These are phyloP conservation scores for Penicillium sp. DNA, from an alignment of 2,329 filamentous ascomycete genomes.

Conservation along the genomic window DNA sequence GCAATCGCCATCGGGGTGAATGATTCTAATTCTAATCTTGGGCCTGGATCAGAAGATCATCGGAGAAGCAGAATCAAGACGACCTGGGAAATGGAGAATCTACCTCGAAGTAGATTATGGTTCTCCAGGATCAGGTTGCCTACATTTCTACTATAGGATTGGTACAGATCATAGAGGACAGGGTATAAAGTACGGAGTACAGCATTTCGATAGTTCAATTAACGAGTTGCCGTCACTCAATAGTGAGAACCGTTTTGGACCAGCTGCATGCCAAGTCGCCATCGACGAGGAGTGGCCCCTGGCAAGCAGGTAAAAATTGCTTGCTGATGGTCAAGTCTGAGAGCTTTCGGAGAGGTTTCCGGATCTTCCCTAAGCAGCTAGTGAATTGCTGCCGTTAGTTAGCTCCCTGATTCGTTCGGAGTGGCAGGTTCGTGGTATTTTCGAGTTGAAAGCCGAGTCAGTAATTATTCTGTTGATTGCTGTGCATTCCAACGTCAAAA, in stretches of 20 bases:
- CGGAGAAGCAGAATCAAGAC: not conserved
- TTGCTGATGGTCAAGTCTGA: not conserved
- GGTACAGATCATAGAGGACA: not conserved
- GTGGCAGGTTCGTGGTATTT: not conserved
- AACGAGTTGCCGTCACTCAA: not conserved
- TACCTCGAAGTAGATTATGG: not conserved
- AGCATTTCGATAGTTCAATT: not conserved
- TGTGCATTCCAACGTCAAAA: too few species aligned
- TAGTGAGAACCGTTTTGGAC: not conserved
- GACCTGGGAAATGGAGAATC: not conserved
- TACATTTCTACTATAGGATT: too few species aligned
- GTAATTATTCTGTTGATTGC: not conserved
- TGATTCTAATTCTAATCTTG: not conserved
- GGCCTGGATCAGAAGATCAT: not conserved
- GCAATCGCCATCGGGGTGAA: not conserved
- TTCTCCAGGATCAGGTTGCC: not conserved
- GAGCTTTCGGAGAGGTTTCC: not conserved
- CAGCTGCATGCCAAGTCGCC: slow-evolving; percentile 5
- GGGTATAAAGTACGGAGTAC: not conserved
- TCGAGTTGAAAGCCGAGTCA: not conserved
- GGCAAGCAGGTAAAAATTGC: not conserved
- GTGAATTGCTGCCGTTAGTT: not conserved
- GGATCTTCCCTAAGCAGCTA: not conserved
- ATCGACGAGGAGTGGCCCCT: not conserved
- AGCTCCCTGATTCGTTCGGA: not conserved